phyloP scores from a whole-genome alignment of 1,284 basidiomycete species.

The Malassezia equina region DNA sequence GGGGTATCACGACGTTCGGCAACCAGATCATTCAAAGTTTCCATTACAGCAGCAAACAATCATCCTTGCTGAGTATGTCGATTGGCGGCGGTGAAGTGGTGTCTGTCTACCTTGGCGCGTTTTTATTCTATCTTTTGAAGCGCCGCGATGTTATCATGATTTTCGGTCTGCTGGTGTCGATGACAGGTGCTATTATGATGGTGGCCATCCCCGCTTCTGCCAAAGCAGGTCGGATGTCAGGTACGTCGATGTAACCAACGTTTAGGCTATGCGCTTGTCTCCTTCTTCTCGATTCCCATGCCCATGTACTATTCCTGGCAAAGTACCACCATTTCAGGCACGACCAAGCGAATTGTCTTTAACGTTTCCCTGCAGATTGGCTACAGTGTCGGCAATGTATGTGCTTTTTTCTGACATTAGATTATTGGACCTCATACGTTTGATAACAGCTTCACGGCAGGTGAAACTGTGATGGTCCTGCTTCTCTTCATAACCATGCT shows the following conservation, averaged over 20 bases:
- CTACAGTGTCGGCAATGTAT: conserved; percentile 35
- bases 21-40: conserved; percentile 40
- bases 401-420: conserved; percentile 16
- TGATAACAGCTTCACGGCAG: not conserved
- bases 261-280: conserved; percentile 20
- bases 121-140: conserved; percentile 19
- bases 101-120: conserved; percentile 25
- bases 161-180: conserved; percentile 24
- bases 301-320: conserved; percentile 29
- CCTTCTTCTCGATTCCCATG: conserved; percentile 21
- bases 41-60: conserved; percentile 30
- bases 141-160: conserved; percentile 34
- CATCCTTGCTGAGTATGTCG: conserved; percentile 39
- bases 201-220: not conserved
- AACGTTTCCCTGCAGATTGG: conserved; percentile 33
- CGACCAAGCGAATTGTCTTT: conserved; percentile 38
- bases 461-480: conserved; percentile 37
- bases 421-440: conserved; percentile 6
- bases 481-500: conserved; percentile 28
- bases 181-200: conserved; percentile 23
- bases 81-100: conserved; percentile 33
- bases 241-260: not conserved
- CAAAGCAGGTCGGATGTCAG: not conserved
- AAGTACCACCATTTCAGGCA: conserved; percentile 24
- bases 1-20: conserved; percentile 33